Conservation (phyloP, 2,329 filamentous ascomycete species). For the Aureobasidium sp. region DNA sequence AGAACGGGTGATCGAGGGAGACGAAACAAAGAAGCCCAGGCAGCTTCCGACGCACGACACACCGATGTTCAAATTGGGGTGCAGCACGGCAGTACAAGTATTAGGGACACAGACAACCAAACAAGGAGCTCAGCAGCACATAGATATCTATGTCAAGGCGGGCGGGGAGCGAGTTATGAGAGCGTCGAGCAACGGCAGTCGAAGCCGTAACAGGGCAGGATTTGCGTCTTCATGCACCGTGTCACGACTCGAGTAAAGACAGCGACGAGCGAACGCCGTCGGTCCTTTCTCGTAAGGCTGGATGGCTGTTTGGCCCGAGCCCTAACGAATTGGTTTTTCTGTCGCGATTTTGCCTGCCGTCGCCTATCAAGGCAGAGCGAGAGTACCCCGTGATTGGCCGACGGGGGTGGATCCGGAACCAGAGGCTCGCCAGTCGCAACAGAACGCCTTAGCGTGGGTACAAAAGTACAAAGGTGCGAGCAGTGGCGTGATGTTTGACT, state of each 20-base stretch:
- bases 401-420: neutral
- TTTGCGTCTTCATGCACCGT: constrained; percentile 8
- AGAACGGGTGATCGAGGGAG: neutral
- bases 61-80: neutral
- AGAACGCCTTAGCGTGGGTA: constrained; percentile 9
- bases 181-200: constrained; percentile 9
- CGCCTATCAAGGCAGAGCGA: neutral
- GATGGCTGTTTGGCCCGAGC: constrained; percentile 6
- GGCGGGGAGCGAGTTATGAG: constrained; percentile 7
- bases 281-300: constrained; percentile 14
- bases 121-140: neutral
- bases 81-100: neutral
- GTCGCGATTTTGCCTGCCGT: neutral
- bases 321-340: constrained; percentile 5
- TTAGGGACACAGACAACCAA: neutral
- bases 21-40: neutral
- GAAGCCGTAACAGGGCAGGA: constrained; percentile 9
- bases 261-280: neutral
- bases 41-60: constrained; percentile 1
- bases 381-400: constrained; percentile 3
- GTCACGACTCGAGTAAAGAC: constrained; percentile 8
- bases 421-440: neutral
- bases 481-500: constrained; percentile 15
- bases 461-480: neutral
- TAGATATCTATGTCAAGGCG: neutral